Evolutionary conservation across 2,329 filamentous ascomycete species (phyloP).

Genomic region (Pezicula rhizophila): DNA sequence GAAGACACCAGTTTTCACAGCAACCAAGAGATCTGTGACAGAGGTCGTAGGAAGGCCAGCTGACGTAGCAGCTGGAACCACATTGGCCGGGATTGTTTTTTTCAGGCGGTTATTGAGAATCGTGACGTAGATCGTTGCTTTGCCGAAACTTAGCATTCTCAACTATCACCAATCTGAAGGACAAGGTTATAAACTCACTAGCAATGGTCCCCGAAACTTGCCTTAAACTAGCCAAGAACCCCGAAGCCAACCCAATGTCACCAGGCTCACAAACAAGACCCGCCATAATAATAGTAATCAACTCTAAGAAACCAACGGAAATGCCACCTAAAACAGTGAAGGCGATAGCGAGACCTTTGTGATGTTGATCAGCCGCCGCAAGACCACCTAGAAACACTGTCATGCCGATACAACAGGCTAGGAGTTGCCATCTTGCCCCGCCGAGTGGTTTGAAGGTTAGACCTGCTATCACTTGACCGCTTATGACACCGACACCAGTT

Average conservation of each 20-base stretch:
- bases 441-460: conserved; percentile 30
- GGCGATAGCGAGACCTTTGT: too few species aligned
- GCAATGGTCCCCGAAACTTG: not conserved
- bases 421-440: conserved; percentile 29
- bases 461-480: conserved; percentile 20
- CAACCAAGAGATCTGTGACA: not conserved
- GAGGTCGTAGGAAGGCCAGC: conserved; percentile 3
- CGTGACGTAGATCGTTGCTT: conserved; percentile 29
- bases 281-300: conserved; percentile 2
- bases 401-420: conserved; percentile 23
- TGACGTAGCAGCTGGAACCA: conserved; percentile 10
- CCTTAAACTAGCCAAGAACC: not conserved
- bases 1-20: not conserved
- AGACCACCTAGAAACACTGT: conserved; percentile 29
- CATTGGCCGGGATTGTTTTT: conserved; percentile 21
- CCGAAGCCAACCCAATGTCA: conserved; percentile 1
- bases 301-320: conserved; percentile 1
- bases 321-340: not conserved
- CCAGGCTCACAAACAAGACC: conserved; percentile 1
- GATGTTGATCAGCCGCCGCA: conserved; percentile 8
- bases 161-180: conserved; percentile 15
- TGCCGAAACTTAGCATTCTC: not conserved
- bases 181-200: not conserved
- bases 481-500: conserved; percentile 2
- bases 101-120: conserved; percentile 29